Percentiles rank a stretch among this genome's conserved stretches.
Conservation (phyloP, 305 asterid species). For the Fraxinus angustifolia region DNA sequence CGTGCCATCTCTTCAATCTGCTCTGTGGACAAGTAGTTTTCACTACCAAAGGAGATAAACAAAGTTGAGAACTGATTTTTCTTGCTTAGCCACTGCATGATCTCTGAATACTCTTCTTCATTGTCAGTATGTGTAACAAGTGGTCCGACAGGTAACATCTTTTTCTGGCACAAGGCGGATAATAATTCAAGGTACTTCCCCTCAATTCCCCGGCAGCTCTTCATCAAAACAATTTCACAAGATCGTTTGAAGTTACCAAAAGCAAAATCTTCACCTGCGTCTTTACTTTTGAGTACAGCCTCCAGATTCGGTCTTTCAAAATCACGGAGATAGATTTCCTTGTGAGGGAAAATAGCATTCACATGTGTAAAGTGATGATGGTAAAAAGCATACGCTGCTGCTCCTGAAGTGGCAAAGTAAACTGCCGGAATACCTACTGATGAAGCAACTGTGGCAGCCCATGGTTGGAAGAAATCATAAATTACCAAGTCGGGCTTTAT, state of each 20-base stretch:
- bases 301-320: neutral
- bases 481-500: constrained; percentile 23
- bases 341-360: constrained; percentile 6
- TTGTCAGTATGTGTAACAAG: neutral
- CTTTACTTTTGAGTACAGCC: neutral
- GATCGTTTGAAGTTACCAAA: constrained; percentile 23
- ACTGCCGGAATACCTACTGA: constrained; percentile 22
- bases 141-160: constrained; percentile 21
- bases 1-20: constrained; percentile 29
- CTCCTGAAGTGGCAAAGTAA: constrained; percentile 12
- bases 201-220: constrained; percentile 28
- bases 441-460: constrained; percentile 26
- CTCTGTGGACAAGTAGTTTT: constrained; percentile 22
- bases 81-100: constrained; percentile 27
- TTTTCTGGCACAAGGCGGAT: constrained; percentile 12
- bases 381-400: neutral
- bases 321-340: neutral
- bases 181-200: constrained; percentile 32
- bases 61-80: constrained; percentile 22
- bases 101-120: constrained; percentile 9
- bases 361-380: neutral
- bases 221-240: constrained; percentile 27
- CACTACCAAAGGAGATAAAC: constrained; percentile 37
- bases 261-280: constrained; percentile 3
- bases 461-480: constrained; percentile 26